Evolutionary conservation across 2,329 filamentous ascomycete species (phyloP).

Genomic region (Pseudogymnoascus sp.): DNA sequence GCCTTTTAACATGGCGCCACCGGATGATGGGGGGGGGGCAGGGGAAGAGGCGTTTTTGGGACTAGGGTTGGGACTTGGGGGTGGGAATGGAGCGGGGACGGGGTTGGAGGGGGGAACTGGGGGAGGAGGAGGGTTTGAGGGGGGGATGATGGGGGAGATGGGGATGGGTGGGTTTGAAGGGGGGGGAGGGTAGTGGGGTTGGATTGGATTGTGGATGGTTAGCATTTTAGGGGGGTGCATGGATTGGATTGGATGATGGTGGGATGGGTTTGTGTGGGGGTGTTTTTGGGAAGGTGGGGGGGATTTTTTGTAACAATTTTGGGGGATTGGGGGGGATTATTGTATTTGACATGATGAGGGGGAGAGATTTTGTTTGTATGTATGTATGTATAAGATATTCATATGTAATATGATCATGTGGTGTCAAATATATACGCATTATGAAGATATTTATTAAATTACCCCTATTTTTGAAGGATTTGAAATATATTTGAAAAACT

Average conservation of each 20-base stretch:
- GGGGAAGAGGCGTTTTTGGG: conserved; percentile 19
- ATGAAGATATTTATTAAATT: background rate
- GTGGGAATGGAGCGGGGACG: background rate
- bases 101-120: background rate
- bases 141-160: background rate
- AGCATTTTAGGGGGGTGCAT: background rate
- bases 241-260: background rate
- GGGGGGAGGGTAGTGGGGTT: background rate
- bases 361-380: background rate
- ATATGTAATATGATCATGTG: background rate
- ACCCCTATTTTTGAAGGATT: conserved; percentile 25
- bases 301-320: background rate
- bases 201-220: background rate
- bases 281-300: background rate
- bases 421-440: background rate
- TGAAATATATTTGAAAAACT: background rate
- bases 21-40: conserved; percentile 44
- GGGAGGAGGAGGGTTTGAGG: background rate
- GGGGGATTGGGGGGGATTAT: background rate
- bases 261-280: background rate
- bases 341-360: background rate
- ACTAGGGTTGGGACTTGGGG: background rate
- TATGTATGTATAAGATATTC: background rate
- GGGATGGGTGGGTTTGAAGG: background rate
- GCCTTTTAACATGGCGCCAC: conserved; percentile 83